Evolutionary conservation across 768 basidiomycete species (phyloP), one percentile per base, ranked within the genome.

Genomic region (Neoboletus subvelutipes): DNA sequence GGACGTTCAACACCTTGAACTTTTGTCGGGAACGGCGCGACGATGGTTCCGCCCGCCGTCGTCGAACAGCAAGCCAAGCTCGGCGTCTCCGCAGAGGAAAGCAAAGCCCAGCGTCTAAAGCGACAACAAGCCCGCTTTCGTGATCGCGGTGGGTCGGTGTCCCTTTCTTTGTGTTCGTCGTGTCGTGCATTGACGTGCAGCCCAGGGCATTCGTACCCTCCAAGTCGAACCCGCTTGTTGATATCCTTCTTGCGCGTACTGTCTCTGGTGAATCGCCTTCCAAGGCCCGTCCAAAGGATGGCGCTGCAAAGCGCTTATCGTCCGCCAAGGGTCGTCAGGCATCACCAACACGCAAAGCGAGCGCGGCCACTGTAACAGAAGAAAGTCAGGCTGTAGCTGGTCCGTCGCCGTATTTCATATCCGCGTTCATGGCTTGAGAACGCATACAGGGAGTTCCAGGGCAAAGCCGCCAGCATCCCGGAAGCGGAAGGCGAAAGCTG

Each of bases 61-160:
- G 58, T 33, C 50, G 57, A 58, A 45, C 66, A 63, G 31, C 66
- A 67, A 45, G 59, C 61, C 51, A 60, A 67, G 48, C 68, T 69
- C 0, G 65, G 60, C 29, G 67, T 64, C 8, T 65, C 78, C 47
- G 81, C 83, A 15, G 80, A 84, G 50, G 84, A 83, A 51, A 89
- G 87, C 64, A 77, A 84, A 31, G 78, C 80, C 0, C 73, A 84
- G 47, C 82, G 88, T 43, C 65, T 83, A 17, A 78, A 86, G 64
- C 79, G 86, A 41, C 84, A 83, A 57, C 83, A 88, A 61, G 77
- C 85, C 34, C 76, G 87, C 26, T 85, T 87, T 69, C 80, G 87
- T 52, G 85, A 88, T 70, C 80, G 85, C 52, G 85, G 85, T 56
- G 84, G 85, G 84, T 85, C 31, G 58, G 82, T 73, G 40, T 34